Evolutionary conservation across 495 filamentous ascomycete species (phyloP).

Genomic region (Daldinia loculata): DNA sequence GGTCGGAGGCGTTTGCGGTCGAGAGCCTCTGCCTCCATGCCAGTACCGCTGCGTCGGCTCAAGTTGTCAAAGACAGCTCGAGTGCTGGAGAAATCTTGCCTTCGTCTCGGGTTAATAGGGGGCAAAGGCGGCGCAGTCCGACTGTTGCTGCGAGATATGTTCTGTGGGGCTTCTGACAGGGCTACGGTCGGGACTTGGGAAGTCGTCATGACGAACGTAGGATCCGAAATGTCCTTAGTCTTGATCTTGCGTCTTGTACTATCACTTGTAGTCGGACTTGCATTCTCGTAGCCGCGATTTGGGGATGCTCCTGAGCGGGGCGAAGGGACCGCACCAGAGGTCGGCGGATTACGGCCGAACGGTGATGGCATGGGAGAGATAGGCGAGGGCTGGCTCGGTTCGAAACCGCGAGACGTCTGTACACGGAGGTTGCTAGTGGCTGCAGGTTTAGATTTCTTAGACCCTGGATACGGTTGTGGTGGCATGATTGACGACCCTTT

Average conservation of each 20-base stretch:
- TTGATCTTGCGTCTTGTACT: slow-evolving; percentile 70
- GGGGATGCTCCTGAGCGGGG: slow-evolving; percentile 45
- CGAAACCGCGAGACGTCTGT: slow-evolving; percentile 45
- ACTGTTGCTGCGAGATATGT: slow-evolving; percentile 43
- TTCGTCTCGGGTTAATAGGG: slow-evolving; percentile 74
- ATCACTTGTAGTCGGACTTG: slow-evolving; percentile 33
- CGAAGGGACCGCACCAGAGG: slow-evolving; percentile 50
- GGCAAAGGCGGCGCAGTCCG: slow-evolving; percentile 68
- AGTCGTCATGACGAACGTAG: slow-evolving; percentile 79
- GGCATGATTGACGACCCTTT: slow-evolving; percentile 56
- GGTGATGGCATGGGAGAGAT: slow-evolving; percentile 56
- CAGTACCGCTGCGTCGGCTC: slow-evolving; percentile 52
- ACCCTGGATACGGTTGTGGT: slow-evolving; percentile 58
- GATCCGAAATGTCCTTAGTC: slow-evolving; percentile 84
- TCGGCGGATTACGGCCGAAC: slow-evolving; percentile 66
- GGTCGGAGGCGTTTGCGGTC: slow-evolving; percentile 64
- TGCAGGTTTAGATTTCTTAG: slow-evolving; percentile 31
- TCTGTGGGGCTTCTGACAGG: slow-evolving; percentile 55
- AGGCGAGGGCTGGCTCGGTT: slow-evolving; percentile 57
- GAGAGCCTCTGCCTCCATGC: slow-evolving; percentile 42
- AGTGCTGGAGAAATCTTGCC: slow-evolving; percentile 64
- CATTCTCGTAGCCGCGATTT: slow-evolving; percentile 38
- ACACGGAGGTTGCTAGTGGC: slow-evolving; percentile 47
- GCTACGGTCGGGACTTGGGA: slow-evolving; percentile 74
- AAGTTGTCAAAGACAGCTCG: slow-evolving; percentile 63